phyloP scores from a whole-genome alignment of 495 filamentous ascomycete species.

The Neurospora sp. region DNA sequence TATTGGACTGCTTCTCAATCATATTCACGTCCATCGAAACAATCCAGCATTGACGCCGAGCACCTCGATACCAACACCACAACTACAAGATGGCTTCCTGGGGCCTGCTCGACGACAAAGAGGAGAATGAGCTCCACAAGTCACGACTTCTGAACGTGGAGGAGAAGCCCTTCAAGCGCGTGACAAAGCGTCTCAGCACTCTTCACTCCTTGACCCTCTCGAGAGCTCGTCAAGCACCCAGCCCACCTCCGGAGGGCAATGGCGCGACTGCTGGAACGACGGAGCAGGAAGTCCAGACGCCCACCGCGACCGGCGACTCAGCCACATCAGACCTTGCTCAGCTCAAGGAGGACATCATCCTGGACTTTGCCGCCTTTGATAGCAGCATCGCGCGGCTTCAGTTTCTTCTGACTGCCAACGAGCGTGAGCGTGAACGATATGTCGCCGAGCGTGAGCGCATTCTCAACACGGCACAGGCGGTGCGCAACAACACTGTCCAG shows the following conservation, averaged over 20 bases:
- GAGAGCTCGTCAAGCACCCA: slow-evolving; percentile 48
- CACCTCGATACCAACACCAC: background rate
- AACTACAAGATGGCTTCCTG: slow-evolving; percentile 19
- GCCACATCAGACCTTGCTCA: slow-evolving; percentile 37
- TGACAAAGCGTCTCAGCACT: slow-evolving; percentile 67
- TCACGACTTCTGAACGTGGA: slow-evolving; percentile 83
- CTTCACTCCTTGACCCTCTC: slow-evolving; percentile 49
- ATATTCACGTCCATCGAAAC: background rate
- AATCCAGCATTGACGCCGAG: background rate
- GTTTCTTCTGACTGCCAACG: slow-evolving; percentile 73
- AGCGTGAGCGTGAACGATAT: slow-evolving; percentile 77
- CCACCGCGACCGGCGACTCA: slow-evolving; percentile 5
- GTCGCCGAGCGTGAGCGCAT: slow-evolving; percentile 71
- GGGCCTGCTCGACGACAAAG: slow-evolving; percentile 39
- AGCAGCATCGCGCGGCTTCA: slow-evolving; percentile 81
- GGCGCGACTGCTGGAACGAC: slow-evolving; percentile 17
- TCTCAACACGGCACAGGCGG: slow-evolving; percentile 58
- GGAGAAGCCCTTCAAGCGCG: slow-evolving; percentile 84
- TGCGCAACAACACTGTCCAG: slow-evolving; percentile 63
- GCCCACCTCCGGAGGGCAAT: slow-evolving; percentile 59
- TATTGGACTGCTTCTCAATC: background rate
- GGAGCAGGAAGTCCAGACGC: slow-evolving; percentile 19
- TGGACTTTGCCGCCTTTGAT: slow-evolving; percentile 89
- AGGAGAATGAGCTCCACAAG: slow-evolving; percentile 81
- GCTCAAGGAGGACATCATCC: slow-evolving; percentile 71